A percentile compares a stretch with the other conserved stretches of the same genome.
Conservation (phyloP, 305 asterid genomes). For the Fraxinus floribunda region DNA sequence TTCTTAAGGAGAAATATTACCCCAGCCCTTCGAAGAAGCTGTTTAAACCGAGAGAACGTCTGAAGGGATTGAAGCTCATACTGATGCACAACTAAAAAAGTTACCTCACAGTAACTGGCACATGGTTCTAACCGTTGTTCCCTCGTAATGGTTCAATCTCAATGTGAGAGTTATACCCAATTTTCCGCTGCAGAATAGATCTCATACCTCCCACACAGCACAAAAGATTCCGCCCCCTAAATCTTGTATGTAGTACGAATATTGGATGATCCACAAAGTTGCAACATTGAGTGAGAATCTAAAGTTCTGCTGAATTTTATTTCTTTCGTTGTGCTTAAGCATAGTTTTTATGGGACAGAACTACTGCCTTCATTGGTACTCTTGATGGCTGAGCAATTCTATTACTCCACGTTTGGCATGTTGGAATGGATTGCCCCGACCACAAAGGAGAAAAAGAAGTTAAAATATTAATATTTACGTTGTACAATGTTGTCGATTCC, state of each 20-base stretch:
- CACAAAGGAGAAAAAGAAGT: neutral
- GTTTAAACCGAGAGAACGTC: slow-evolving; percentile 45
- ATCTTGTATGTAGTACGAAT: neutral
- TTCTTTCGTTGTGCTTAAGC: neutral
- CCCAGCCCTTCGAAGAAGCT: slow-evolving; percentile 45
- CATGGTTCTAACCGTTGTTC: neutral
- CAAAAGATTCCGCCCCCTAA: neutral
- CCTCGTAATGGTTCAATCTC: neutral
- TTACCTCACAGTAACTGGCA: neutral
- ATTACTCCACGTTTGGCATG: neutral
- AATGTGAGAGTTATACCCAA: neutral
- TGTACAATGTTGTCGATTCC: neutral
- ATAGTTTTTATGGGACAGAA: neutral
- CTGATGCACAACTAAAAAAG: slow-evolving; percentile 41
- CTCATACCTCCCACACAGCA: neutral
- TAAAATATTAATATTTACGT: neutral
- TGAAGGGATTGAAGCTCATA: slow-evolving; percentile 73
- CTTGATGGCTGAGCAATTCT: neutral
- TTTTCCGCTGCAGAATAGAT: neutral
- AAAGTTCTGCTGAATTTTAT: neutral
- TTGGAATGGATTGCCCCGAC: neutral
- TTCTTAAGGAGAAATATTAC: slow-evolving; percentile 64
- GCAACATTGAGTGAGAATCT: neutral
- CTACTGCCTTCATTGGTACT: neutral
- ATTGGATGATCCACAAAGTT: neutral